phyloP scores from a whole-genome alignment of 179 eudicot genomes.

The Beta macrorhiza region DNA sequence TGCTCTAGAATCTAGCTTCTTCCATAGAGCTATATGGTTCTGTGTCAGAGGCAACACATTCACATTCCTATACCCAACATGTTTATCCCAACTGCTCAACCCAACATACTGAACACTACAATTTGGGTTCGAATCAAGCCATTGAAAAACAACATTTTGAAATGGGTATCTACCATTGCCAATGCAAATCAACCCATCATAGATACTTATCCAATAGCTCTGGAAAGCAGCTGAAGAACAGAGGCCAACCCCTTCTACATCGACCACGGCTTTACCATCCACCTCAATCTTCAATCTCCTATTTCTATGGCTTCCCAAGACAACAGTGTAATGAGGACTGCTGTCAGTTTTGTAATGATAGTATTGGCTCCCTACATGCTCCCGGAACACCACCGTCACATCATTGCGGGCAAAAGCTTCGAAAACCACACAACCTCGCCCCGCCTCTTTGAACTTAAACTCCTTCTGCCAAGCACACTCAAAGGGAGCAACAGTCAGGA shows the following conservation, averaged over 20 bases:
- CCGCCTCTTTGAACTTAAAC: slow-evolving; percentile 82
- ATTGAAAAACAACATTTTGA: slow-evolving; percentile 86
- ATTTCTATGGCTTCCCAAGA: slow-evolving; percentile 88
- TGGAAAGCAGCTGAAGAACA: slow-evolving; percentile 78
- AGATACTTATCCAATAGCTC: slow-evolving; percentile 94
- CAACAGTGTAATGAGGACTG: slow-evolving; percentile 89
- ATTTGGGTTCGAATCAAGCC: slow-evolving; percentile 92
- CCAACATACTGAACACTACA: slow-evolving; percentile 86
- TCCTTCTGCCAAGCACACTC: slow-evolving; percentile 95
- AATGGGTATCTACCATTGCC: slow-evolving; percentile 97
- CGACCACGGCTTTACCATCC: slow-evolving; percentile 82
- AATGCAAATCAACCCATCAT: slow-evolving; percentile 89
- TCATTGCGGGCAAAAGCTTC: slow-evolving; percentile 94
- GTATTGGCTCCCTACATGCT: slow-evolving; percentile 84
- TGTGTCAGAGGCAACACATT: slow-evolving; percentile 80
- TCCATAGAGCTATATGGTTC: slow-evolving; percentile 81
- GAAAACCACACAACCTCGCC: slow-evolving; percentile 90
- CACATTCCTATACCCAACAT: slow-evolving; percentile 93
- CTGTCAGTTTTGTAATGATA: slow-evolving; percentile 91
- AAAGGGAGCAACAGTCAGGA: slow-evolving; percentile 91
- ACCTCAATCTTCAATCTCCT: slow-evolving; percentile 76
- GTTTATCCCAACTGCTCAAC: slow-evolving; percentile 97
- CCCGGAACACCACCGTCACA: slow-evolving; percentile 88
- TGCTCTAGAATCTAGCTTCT: slow-evolving; percentile 61
- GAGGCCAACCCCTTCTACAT: slow-evolving; percentile 73